A percentile compares a stretch with the other conserved stretches of the same genome.
phyloP scores from a whole-genome alignment of 2,329 filamentous ascomycete genomes.

The Claviceps pazoutovae region DNA sequence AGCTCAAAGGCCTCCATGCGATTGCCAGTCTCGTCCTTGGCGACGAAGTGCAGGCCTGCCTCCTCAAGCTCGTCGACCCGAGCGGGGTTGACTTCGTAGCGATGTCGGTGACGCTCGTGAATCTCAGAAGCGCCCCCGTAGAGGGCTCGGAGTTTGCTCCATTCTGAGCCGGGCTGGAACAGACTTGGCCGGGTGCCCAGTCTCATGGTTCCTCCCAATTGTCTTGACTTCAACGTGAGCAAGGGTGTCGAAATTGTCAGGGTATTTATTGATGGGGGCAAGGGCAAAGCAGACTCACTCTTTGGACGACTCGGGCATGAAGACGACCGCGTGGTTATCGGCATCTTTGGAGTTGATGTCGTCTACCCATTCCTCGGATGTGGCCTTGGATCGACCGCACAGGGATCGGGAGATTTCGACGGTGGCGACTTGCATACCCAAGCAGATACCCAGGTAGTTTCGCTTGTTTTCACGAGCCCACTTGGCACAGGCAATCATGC shows the following conservation, averaged over 20 bases:
- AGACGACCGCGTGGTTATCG: slow-evolving; percentile 63
- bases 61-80: slow-evolving; percentile 55
- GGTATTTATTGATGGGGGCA: neutral
- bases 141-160: slow-evolving; percentile 62
- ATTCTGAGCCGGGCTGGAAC: slow-evolving; percentile 64
- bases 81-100: slow-evolving; percentile 80
- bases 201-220: slow-evolving; percentile 77
- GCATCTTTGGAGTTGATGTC: slow-evolving; percentile 24
- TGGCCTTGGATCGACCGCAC: slow-evolving; percentile 44
- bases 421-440: slow-evolving; percentile 87
- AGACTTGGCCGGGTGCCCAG: slow-evolving; percentile 60
- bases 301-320: slow-evolving; percentile 65
- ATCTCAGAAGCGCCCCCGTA: slow-evolving; percentile 48
- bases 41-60: slow-evolving; percentile 59
- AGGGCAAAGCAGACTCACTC: slow-evolving; percentile 12
- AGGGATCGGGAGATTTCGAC: slow-evolving; percentile 75
- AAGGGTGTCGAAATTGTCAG: neutral
- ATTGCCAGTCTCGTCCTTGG: slow-evolving; percentile 63
- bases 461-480: slow-evolving; percentile 73
- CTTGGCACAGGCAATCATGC: slow-evolving; percentile 78
- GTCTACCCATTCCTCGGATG: slow-evolving; percentile 38
- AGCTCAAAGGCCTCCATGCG: slow-evolving; percentile 77
- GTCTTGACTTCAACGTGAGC: neutral
- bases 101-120: slow-evolving; percentile 70
- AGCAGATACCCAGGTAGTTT: slow-evolving; percentile 79